These are phyloP conservation scores for Malus hybrid DNA, from an alignment of 331 rosid genomes.

Conservation along the genomic window DNA sequence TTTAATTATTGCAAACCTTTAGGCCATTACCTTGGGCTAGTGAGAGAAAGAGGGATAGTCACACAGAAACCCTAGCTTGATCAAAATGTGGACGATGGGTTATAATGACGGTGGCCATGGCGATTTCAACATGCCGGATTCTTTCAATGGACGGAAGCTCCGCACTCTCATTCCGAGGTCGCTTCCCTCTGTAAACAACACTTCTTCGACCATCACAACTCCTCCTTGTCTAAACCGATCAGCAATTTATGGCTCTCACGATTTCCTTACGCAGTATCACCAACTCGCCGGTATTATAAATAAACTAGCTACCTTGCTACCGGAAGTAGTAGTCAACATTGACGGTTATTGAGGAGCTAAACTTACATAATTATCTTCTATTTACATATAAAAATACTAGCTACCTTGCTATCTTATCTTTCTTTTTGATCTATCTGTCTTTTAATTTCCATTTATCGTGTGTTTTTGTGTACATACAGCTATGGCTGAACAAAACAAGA, in stretches of 20 bases:
- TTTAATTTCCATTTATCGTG: background rate
- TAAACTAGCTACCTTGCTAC: background rate
- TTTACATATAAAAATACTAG: too few species aligned
- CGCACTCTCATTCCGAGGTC: conserved; percentile 82
- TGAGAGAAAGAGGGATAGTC: background rate
- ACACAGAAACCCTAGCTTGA: background rate
- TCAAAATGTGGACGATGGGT: conserved; percentile 91
- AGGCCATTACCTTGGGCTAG: background rate
- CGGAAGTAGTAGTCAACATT: background rate
- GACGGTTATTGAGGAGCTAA: background rate
- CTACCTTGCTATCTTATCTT: background rate
- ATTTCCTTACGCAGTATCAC: conserved; percentile 66
- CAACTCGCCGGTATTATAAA: conserved; percentile 35
- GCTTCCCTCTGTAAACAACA: conserved; percentile 29
- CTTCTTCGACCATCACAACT: conserved; percentile 14
- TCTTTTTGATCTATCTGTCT: background rate
- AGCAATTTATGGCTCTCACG: conserved; percentile 22
- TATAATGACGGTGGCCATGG: conserved; percentile 43
- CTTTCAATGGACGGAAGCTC: conserved; percentile 64
- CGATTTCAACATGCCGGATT: conserved; percentile 56
- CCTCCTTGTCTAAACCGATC: conserved; percentile 34
- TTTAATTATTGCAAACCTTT: background rate
- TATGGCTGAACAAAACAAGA: conserved; percentile 47
- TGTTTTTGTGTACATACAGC: background rate
- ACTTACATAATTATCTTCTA: background rate